phyloP scores from a whole-genome alignment of 768 basidiomycete genomes.

The Rhodosporidiobolus sp. region DNA sequence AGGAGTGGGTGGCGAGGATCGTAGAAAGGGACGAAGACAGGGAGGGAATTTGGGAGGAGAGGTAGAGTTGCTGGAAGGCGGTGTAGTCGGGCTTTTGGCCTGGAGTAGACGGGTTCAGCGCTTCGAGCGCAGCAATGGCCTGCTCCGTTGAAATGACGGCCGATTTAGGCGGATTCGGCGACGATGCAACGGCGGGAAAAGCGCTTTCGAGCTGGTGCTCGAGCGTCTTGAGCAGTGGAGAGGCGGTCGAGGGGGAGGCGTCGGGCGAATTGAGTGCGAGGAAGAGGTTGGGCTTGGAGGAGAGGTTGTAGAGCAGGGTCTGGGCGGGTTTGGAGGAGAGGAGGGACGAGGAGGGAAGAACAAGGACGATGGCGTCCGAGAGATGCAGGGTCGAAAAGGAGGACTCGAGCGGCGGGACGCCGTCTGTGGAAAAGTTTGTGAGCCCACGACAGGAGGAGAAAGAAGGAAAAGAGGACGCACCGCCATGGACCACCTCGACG shows the following conservation, averaged over 20 bases:
- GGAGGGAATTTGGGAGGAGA: conserved; percentile 24
- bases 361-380: conserved; percentile 33
- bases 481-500: conserved; percentile 28
- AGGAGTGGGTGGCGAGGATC: background rate
- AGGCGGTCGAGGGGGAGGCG: background rate
- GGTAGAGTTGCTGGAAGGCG: conserved; percentile 22
- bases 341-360: conserved; percentile 25
- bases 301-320: conserved; percentile 16
- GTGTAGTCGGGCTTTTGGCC: background rate
- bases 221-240: conserved; percentile 15
- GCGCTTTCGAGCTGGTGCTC: conserved; percentile 14
- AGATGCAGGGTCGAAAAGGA: conserved; percentile 30
- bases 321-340: conserved; percentile 5
- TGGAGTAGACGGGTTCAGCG: conserved; percentile 19
- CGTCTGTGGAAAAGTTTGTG: background rate
- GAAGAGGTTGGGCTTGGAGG: conserved; percentile 28
- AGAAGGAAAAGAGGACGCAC: background rate
- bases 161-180: background rate
- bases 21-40: conserved; percentile 14
- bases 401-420: conserved; percentile 23
- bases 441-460: background rate
- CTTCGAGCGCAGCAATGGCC: conserved; percentile 19
- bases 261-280: conserved; percentile 24
- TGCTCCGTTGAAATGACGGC: conserved; percentile 24
- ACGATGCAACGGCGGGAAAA: background rate